phyloP scores from a whole-genome alignment of 2,329 filamentous ascomycete genomes.

The Ophiocordyceps camponoti-rufipedis region DNA sequence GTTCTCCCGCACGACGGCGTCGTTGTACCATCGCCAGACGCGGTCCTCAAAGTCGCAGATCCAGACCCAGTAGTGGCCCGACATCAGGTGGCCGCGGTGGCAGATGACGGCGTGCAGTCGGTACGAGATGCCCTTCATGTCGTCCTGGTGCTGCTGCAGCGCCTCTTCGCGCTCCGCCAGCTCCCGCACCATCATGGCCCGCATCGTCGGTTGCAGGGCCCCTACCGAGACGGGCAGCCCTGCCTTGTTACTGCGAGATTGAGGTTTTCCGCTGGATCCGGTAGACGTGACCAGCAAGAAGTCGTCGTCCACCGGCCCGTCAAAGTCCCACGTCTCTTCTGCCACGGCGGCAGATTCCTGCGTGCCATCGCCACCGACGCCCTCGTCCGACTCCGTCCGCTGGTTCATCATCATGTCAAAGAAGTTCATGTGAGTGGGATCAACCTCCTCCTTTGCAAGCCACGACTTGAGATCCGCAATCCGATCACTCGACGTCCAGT shows the following conservation, averaged over 20 bases:
- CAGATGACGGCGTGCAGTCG: constrained; percentile 84
- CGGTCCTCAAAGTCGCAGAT: constrained; percentile 73
- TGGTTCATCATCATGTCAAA: constrained; percentile 10
- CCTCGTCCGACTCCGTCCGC: constrained; percentile 2
- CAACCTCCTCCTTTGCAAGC: constrained; percentile 9
- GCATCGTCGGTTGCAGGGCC: constrained; percentile 10
- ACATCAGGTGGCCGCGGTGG: constrained; percentile 54
- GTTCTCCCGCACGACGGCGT: constrained; percentile 56
- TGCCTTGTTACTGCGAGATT: background rate
- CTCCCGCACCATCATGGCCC: constrained; percentile 28
- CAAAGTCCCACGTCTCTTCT: constrained; percentile 18
- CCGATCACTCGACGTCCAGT: constrained; percentile 57
- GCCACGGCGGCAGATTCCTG: background rate
- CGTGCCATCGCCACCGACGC: constrained; percentile 1
- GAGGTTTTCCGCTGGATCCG: background rate
- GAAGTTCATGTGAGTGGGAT: constrained; percentile 9
- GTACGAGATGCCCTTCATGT: constrained; percentile 51
- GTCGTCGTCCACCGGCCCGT: constrained; percentile 18
- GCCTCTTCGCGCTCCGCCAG: constrained; percentile 10
- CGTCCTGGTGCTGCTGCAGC: constrained; percentile 17
- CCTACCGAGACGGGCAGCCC: constrained; percentile 7
- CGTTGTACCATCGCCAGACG: constrained; percentile 90
- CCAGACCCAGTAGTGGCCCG: constrained; percentile 94
- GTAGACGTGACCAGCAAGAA: constrained; percentile 12
- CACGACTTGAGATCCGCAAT: constrained; percentile 34